Conservation (phyloP, 306 rosid genomes). For the Lathyrus oleraceus region DNA sequence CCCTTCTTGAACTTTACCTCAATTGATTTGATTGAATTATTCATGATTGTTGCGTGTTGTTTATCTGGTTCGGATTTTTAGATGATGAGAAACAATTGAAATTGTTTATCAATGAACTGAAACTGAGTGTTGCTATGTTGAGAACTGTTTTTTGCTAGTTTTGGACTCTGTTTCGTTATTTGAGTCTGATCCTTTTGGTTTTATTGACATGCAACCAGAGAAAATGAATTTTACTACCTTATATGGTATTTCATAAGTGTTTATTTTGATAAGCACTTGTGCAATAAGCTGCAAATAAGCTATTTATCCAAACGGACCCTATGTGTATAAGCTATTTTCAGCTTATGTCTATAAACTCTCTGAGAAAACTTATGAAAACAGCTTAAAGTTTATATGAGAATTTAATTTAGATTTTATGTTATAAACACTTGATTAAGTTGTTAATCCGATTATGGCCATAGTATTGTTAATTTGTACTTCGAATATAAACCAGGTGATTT, state of each 20-base stretch:
- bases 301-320: too few relatives aligned
- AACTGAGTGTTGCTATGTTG: not conserved
- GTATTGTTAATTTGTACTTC: not conserved
- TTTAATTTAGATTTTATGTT: not conserved
- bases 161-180: conserved; percentile 17
- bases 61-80: not conserved
- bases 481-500: conserved; percentile 29
- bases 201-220: not conserved
- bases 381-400: not conserved
- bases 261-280: too few relatives aligned
- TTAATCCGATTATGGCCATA: not conserved
- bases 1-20: not conserved
- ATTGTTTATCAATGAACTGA: not conserved
- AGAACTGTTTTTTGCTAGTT: not conserved
- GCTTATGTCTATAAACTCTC: too few relatives aligned
- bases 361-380: too few relatives aligned
- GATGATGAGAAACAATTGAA: not conserved
- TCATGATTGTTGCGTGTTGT: conserved; percentile 9
- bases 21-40: not conserved
- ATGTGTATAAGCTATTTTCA: too few relatives aligned
- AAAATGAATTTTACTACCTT: not conserved
- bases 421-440: not conserved
- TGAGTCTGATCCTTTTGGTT: conserved; percentile 5
- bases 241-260: too few relatives aligned
- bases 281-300: too few relatives aligned